Conservation (phyloP, 768 basidiomycete genomes). For the Coprinopsis cinerea region DNA sequence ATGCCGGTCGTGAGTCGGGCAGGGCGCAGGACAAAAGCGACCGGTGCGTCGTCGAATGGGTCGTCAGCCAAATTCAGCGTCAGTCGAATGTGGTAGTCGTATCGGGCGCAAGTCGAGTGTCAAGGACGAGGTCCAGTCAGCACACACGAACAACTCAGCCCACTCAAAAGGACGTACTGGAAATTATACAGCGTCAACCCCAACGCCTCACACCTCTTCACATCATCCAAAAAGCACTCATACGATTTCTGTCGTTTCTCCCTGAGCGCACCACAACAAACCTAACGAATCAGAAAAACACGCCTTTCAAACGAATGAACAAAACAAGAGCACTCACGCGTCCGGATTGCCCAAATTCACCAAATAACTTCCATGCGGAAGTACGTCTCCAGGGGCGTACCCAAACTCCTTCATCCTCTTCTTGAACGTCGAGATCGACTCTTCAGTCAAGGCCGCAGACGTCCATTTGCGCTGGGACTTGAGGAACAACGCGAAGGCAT, state of each 20-base stretch:
- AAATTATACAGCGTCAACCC: constrained; percentile 77
- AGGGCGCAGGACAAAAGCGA: no score
- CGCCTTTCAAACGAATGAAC: not conserved
- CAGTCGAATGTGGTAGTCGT: not conserved
- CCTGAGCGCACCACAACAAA: constrained; percentile 24
- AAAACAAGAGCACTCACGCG: constrained; percentile 22
- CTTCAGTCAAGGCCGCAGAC: no score
- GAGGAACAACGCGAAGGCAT: no score
- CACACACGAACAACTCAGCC: no score
- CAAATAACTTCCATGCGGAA: constrained; percentile 84
- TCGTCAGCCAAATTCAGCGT: no score
- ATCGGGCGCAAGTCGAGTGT: not conserved
- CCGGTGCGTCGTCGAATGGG: no score
- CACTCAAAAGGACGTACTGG: constrained; percentile 62
- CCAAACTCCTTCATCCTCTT: constrained; percentile 51
- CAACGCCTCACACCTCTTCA: constrained; percentile 70
- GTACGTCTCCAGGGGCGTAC: constrained; percentile 55
- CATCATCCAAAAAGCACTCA: constrained; percentile 78
- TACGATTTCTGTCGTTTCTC: constrained; percentile 67
- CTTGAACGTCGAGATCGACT: constrained; percentile 57
- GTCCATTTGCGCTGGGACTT: no score
- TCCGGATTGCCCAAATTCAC: constrained; percentile 83
- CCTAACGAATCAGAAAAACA: not conserved
- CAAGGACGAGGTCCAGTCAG: not conserved
- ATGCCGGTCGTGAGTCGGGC: not conserved